These are phyloP conservation scores for Lepidopterella palustris DNA, from an alignment of 495 filamentous ascomycete genomes.

Conservation along the genomic window DNA sequence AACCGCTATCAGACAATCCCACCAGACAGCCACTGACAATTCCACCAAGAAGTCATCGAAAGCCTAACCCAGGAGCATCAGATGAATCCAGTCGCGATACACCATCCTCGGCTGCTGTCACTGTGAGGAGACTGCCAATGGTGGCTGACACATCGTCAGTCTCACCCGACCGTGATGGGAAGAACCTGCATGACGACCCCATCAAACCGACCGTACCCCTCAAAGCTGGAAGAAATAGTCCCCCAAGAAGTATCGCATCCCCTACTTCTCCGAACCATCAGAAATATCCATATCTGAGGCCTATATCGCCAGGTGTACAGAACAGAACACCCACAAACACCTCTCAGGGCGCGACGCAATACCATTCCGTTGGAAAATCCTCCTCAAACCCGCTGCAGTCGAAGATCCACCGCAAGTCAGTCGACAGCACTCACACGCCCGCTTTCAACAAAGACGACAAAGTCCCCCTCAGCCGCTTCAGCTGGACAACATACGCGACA, in stretches of 20 bases:
- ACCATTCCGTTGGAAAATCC: neutral
- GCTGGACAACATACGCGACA: slow-evolving; percentile 63
- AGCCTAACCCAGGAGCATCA: slow-evolving; percentile 1
- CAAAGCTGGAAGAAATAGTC: slow-evolving; percentile 35
- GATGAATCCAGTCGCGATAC: neutral
- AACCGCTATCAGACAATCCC: slow-evolving; percentile 30
- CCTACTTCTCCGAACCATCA: slow-evolving; percentile 21
- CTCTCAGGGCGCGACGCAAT: neutral
- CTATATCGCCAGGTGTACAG: slow-evolving; percentile 9
- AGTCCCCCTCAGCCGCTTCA: slow-evolving; percentile 63
- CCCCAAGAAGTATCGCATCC: slow-evolving; percentile 30
- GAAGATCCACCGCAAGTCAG: slow-evolving; percentile 17
- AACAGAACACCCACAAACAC: neutral
- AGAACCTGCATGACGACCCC: slow-evolving; percentile 27
- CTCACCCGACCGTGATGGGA: slow-evolving; percentile 14
- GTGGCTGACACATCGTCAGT: slow-evolving; percentile 22
- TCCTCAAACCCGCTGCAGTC: slow-evolving; percentile 3
- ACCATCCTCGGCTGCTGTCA: slow-evolving; percentile 14
- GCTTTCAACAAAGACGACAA: slow-evolving; percentile 18
- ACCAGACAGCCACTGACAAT: slow-evolving; percentile 15
- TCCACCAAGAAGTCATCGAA: neutral
- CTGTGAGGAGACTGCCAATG: slow-evolving; percentile 12
- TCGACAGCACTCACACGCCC: slow-evolving; percentile 17
- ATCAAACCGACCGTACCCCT: slow-evolving; percentile 37
- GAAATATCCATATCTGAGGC: slow-evolving; percentile 17